These are phyloP conservation scores for Parasitella parasitica DNA, from an alignment of 371 early-diverging fungal genomes.

Conservation along the genomic window DNA sequence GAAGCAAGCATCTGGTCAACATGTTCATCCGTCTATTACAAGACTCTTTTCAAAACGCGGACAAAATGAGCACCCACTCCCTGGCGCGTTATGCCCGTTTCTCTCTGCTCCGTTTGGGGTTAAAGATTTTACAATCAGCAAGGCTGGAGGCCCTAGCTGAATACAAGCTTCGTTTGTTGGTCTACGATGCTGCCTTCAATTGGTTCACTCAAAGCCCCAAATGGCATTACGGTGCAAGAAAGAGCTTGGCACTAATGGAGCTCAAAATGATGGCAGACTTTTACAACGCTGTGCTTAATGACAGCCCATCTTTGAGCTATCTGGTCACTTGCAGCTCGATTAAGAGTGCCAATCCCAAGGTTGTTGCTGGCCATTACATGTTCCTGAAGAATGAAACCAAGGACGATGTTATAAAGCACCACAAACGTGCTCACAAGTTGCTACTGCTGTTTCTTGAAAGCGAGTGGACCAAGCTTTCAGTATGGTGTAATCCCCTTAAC, in stretches of 20 bases:
- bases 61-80: slow-evolving; percentile 68
- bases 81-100: slow-evolving; percentile 80
- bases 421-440: slow-evolving; percentile 35
- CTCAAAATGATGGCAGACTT: slow-evolving; percentile 70
- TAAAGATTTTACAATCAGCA: slow-evolving; percentile 71
- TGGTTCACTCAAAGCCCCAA: slow-evolving; percentile 76
- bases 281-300: slow-evolving; percentile 63
- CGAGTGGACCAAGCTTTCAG: slow-evolving; percentile 72
- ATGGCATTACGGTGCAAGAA: slow-evolving; percentile 74
- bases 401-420: slow-evolving; percentile 25
- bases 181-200: slow-evolving; percentile 66
- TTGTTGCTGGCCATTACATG: slow-evolving; percentile 46
- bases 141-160: slow-evolving; percentile 70
- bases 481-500: slow-evolving; percentile 74
- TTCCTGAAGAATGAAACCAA: slow-evolving; percentile 40
- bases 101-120: slow-evolving; percentile 73
- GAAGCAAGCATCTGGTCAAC: slow-evolving; percentile 71
- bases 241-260: slow-evolving; percentile 61
- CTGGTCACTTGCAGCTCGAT: slow-evolving; percentile 49
- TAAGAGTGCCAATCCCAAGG: slow-evolving; percentile 33
- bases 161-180: slow-evolving; percentile 57
- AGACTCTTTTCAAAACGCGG: slow-evolving; percentile 67
- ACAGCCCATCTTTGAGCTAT: slow-evolving; percentile 58
- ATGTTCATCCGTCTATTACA: slow-evolving; percentile 76
- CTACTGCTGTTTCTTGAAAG: slow-evolving; percentile 78